Evolutionary conservation across 345 rosid species (phyloP).

Genomic region (Psidium guajava): DNA sequence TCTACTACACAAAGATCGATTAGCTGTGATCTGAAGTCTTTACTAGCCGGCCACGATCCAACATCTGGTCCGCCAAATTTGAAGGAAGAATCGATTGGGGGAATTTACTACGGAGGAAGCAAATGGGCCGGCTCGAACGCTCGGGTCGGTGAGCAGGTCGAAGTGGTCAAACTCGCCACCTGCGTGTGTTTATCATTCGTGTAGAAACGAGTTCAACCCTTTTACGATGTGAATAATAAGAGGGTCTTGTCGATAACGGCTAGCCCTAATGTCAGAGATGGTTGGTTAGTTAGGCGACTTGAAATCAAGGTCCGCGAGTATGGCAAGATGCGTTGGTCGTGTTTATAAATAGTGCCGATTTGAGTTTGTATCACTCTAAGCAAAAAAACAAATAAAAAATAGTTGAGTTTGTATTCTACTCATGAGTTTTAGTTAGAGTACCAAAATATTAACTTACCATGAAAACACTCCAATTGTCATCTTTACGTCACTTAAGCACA

Average conservation of each 20-base stretch:
- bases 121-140: neutral
- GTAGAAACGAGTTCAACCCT: neutral
- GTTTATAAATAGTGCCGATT: neutral
- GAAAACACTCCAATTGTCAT: neutral
- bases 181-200: rapidly evolving
- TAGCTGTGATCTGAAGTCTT: neutral
- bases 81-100: neutral
- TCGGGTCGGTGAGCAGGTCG: neutral
- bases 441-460: neutral
- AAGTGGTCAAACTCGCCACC: neutral
- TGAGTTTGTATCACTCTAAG: neutral
- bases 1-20: neutral
- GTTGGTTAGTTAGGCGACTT: neutral
- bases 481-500: neutral
- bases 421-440: neutral
- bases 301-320: neutral
- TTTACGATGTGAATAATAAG: neutral
- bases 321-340: neutral
- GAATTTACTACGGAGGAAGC: neutral
- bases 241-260: neutral
- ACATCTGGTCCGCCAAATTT: neutral
- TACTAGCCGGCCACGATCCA: neutral
- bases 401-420: neutral
- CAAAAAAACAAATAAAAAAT: neutral
- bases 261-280: neutral